These are phyloP conservation scores for Pleurotus eryngii DNA, from an alignment of 768 basidiomycete genomes.

Conservation along the genomic window DNA sequence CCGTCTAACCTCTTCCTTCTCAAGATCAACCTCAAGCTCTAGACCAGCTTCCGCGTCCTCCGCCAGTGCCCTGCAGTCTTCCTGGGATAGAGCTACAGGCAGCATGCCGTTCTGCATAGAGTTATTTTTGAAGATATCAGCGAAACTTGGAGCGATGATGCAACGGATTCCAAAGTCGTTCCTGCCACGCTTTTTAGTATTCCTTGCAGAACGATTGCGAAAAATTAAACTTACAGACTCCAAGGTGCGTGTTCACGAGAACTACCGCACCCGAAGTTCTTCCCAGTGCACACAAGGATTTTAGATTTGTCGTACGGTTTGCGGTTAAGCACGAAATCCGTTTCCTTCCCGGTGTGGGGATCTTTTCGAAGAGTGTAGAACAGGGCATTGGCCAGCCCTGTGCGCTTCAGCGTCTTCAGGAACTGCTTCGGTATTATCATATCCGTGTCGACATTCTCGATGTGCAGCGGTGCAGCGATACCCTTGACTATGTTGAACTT, in stretches of 20 bases:
- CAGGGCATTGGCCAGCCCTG: slow-evolving; percentile 78
- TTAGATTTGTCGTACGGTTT: slow-evolving; percentile 71
- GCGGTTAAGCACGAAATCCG: slow-evolving; percentile 83
- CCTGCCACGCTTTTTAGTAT: slow-evolving; percentile 27
- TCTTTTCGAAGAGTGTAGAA: slow-evolving; percentile 83
- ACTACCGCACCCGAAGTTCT: slow-evolving; percentile 90
- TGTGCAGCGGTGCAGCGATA: slow-evolving; percentile 74
- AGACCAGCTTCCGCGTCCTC: slow-evolving; percentile 73
- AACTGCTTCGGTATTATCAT: slow-evolving; percentile 95
- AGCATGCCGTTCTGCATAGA: slow-evolving; percentile 95
- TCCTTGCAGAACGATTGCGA: too few relatives aligned
- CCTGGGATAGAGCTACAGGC: slow-evolving; percentile 67
- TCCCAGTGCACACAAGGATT: slow-evolving; percentile 80
- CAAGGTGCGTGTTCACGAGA: slow-evolving; percentile 91
- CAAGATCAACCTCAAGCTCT: slow-evolving; percentile 82
- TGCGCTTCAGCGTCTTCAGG: slow-evolving; percentile 87
- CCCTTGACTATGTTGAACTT: slow-evolving; percentile 74
- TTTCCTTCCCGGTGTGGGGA: slow-evolving; percentile 72
- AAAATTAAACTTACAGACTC: slow-evolving; percentile 59
- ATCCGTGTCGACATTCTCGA: slow-evolving; percentile 88
- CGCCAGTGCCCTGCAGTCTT: slow-evolving; percentile 68
- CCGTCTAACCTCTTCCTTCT: slow-evolving; percentile 75
- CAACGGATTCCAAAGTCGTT: slow-evolving; percentile 90
- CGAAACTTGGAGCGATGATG: slow-evolving; percentile 85
- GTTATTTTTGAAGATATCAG: slow-evolving; percentile 88